phyloP scores from a whole-genome alignment of 164 flowering plant genomes.

The Nymphaea thermarum region DNA sequence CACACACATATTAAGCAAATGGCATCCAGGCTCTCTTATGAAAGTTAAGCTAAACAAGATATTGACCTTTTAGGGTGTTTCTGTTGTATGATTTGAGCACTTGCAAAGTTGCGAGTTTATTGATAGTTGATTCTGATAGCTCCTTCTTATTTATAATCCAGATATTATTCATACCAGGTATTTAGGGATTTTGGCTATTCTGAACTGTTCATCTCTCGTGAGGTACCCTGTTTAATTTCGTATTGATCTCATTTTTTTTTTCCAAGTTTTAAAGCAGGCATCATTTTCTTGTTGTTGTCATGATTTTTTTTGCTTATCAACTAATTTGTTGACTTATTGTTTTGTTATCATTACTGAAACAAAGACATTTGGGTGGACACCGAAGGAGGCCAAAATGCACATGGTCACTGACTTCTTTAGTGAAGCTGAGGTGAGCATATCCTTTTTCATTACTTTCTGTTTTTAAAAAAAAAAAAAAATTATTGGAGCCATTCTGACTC shows the following conservation, averaged over 20 bases:
- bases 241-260: not conserved
- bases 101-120: too few species aligned
- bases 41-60: too few species aligned
- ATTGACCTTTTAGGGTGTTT: too few species aligned
- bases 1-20: too few species aligned
- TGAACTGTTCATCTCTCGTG: slow-evolving; percentile 88
- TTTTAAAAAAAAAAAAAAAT: too few species aligned
- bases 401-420: slow-evolving; percentile 80
- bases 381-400: slow-evolving; percentile 81
- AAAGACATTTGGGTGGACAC: slow-evolving; percentile 86
- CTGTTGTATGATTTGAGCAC: too few species aligned
- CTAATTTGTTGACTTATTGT: too few species aligned
- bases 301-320: too few species aligned
- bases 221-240: slow-evolving; percentile 35
- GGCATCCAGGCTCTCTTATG: too few species aligned
- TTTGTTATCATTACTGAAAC: not conserved
- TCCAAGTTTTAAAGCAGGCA: not conserved
- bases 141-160: slow-evolving; percentile 16
- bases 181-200: slow-evolving; percentile 76
- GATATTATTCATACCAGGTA: slow-evolving; percentile 76
- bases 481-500: not conserved
- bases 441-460: not conserved
- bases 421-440: slow-evolving; percentile 56
- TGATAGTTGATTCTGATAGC: too few species aligned
- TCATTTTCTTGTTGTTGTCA: too few species aligned